Evolutionary conservation across 495 filamentous ascomycete species (phyloP).

Genomic region (Penicillium odoratum): DNA sequence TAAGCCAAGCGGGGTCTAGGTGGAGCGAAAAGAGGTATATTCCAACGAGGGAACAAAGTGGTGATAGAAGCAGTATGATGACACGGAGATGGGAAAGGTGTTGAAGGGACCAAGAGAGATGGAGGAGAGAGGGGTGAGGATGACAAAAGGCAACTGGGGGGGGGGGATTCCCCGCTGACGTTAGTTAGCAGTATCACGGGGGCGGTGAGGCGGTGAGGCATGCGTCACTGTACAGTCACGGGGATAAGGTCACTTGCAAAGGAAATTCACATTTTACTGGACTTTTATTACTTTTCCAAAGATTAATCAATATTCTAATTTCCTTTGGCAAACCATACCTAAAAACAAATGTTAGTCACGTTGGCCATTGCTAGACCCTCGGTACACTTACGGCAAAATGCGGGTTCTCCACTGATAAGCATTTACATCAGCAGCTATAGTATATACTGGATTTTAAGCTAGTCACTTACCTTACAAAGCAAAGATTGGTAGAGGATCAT

Average conservation of each 20-base stretch:
- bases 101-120: slow-evolving; percentile 16
- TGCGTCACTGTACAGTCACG: slow-evolving; percentile 19
- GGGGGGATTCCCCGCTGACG: slow-evolving; percentile 30
- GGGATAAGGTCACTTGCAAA: slow-evolving; percentile 14
- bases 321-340: too few species aligned
- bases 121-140: slow-evolving; percentile 29
- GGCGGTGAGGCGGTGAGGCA: slow-evolving; percentile 36
- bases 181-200: slow-evolving; percentile 34
- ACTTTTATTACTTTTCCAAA: neutral
- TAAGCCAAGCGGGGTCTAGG: slow-evolving; percentile 31
- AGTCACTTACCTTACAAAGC: neutral
- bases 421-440: neutral
- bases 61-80: neutral
- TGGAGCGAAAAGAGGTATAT: slow-evolving; percentile 15
- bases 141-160: slow-evolving; percentile 26
- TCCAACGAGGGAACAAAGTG: neutral
- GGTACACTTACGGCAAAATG: slow-evolving; percentile 1
- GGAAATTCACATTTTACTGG: neutral
- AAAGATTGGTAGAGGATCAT: neutral
- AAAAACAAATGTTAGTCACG: too few species aligned
- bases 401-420: slow-evolving; percentile 4
- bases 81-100: slow-evolving; percentile 19
- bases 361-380: neutral
- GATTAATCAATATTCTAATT: neutral
- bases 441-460: neutral